Evolutionary conservation across 768 basidiomycete genomes (phyloP).

Genomic region (Suillus variegatus): DNA sequence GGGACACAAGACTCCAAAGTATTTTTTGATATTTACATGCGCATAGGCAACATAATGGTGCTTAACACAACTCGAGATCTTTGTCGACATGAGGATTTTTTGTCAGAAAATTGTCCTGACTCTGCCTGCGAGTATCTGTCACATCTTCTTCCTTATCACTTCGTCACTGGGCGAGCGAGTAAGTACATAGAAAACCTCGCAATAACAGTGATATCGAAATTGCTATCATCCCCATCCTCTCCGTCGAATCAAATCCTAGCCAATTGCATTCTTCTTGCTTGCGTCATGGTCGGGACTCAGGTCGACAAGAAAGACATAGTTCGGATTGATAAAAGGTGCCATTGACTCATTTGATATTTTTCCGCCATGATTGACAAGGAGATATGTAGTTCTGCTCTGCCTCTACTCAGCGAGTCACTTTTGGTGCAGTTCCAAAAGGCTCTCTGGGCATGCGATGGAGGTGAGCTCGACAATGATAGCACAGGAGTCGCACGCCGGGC

Average conservation of each 20-base stretch:
- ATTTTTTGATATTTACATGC: background rate
- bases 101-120: rapidly evolving
- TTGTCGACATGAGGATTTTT: too few species aligned
- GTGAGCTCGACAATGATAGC: background rate
- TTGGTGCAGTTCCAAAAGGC: too few species aligned
- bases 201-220: background rate
- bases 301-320: background rate
- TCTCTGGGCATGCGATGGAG: too few species aligned
- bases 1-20: background rate
- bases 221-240: background rate
- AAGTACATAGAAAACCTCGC: rapidly evolving
- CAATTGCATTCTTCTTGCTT: background rate
- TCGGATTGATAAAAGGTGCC: background rate
- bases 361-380: background rate
- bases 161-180: background rate
- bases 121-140: too few species aligned
- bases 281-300: background rate
- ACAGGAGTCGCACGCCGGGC: background rate
- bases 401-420: background rate
- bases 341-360: background rate
- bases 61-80: background rate
- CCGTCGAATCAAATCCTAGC: background rate
- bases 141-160: background rate
- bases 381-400: background rate
- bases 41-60: background rate